phyloP scores from a whole-genome alignment of 352 stramenopile species.

The Albugo candida region DNA sequence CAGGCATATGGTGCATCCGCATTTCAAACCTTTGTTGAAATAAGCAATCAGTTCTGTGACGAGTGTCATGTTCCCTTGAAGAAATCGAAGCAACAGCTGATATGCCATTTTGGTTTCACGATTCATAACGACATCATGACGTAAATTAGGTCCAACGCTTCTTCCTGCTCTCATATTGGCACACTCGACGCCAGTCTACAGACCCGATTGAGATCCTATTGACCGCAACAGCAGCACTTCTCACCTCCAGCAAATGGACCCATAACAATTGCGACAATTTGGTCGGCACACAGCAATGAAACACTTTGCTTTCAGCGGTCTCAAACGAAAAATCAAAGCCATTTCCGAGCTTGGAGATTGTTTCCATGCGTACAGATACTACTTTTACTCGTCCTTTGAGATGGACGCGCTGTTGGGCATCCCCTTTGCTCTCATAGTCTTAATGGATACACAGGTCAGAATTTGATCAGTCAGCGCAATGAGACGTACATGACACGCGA shows the following conservation, averaged over 20 bases:
- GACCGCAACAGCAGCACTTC: background rate
- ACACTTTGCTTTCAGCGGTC: conserved; percentile 66
- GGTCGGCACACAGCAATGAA: conserved; percentile 60
- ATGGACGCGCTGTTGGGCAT: conserved; percentile 69
- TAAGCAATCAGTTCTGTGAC: conserved; percentile 58
- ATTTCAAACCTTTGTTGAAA: conserved; percentile 58
- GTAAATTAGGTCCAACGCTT: conserved; percentile 22
- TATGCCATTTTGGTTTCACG: conserved; percentile 65
- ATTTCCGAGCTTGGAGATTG: conserved; percentile 55
- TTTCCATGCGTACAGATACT: conserved; percentile 48
- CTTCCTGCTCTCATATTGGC: conserved; percentile 42
- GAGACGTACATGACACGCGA: conserved; percentile 45
- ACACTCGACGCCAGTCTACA: conserved; percentile 42
- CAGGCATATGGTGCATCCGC: background rate
- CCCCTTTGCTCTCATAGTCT: conserved; percentile 80
- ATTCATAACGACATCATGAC: conserved; percentile 41
- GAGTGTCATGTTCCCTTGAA: conserved; percentile 25
- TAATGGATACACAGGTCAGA: background rate
- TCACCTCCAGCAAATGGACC: conserved; percentile 70
- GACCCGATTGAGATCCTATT: background rate
- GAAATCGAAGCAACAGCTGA: conserved; percentile 45
- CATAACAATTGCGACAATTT: conserved; percentile 65
- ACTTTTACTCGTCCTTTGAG: conserved; percentile 74
- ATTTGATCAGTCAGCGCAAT: background rate
- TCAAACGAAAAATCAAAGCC: conserved; percentile 76